Percentiles rank a stretch among this genome's conserved stretches.
phyloP scores from a whole-genome alignment of 257 asterid genomes.

The Solanum raphanifolium region DNA sequence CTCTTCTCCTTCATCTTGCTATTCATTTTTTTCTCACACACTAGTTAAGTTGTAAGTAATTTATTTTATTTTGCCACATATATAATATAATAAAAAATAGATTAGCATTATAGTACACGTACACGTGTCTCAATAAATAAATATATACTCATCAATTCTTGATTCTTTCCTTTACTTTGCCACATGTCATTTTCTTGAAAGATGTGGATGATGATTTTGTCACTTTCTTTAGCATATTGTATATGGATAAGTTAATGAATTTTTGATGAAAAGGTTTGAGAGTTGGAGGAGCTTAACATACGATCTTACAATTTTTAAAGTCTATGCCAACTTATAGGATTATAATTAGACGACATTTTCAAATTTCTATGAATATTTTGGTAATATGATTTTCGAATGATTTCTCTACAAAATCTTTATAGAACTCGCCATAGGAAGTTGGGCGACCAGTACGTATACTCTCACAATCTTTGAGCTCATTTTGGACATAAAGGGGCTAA shows the following conservation, averaged over 20 bases:
- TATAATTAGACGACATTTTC: too few relatives aligned
- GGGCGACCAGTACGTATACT: too few relatives aligned
- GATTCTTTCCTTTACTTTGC: neutral
- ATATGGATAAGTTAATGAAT: neutral
- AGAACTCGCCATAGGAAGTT: too few relatives aligned
- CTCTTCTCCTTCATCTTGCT: constrained; percentile 44
- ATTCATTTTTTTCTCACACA: constrained; percentile 30
- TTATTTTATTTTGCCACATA: neutral
- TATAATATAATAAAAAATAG: neutral
- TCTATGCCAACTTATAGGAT: neutral
- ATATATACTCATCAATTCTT: neutral
- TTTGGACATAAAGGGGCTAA: too few relatives aligned
- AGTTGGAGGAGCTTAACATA: too few relatives aligned
- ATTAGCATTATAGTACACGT: neutral
- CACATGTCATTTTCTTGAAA: neutral
- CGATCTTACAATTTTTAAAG: neutral
- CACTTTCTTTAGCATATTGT: neutral
- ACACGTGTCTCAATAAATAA: neutral
- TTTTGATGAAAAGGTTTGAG: neutral
- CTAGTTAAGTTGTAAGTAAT: neutral
- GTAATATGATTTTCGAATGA: accelerated
- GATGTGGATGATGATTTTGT: neutral
- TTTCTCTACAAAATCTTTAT: too few relatives aligned
- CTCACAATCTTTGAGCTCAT: too few relatives aligned
- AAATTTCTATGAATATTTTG: too few relatives aligned